Percentiles rank a stretch among this genome's conserved stretches.
These are phyloP conservation scores for Colletotrichum musae DNA, from an alignment of 2,329 filamentous ascomycete species.

Conservation along the genomic window DNA sequence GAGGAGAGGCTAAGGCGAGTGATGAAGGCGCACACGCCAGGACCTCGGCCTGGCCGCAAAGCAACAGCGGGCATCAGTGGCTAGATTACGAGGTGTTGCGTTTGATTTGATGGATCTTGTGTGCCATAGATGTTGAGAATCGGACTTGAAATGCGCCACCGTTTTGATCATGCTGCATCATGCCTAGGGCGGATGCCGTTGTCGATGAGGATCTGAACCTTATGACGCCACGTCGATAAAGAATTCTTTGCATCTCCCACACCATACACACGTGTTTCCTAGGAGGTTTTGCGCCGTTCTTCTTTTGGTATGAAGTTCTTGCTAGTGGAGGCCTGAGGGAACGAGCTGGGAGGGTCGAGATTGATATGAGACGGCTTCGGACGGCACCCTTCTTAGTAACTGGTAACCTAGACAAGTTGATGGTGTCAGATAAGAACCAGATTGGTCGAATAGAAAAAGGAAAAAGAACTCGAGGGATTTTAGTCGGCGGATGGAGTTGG, in stretches of 20 bases:
- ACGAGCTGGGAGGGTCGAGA: too few relatives aligned
- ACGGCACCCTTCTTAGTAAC: too few relatives aligned
- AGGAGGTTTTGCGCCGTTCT: not conserved
- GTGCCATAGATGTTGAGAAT: slow-evolving; percentile 13
- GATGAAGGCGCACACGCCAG: slow-evolving; percentile 15
- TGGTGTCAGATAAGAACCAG: too few relatives aligned
- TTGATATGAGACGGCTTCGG: too few relatives aligned
- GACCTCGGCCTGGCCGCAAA: slow-evolving; percentile 26
- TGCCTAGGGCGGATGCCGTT: slow-evolving; percentile 26
- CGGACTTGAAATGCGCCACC: slow-evolving; percentile 27
- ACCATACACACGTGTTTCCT: not conserved
- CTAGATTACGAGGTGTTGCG: slow-evolving; percentile 29
- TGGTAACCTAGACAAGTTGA: too few relatives aligned
- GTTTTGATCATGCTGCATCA: slow-evolving; percentile 27
- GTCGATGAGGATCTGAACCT: slow-evolving; percentile 31
- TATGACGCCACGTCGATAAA: slow-evolving; percentile 35
- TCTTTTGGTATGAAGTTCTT: not conserved
- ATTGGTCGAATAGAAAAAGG: too few relatives aligned
- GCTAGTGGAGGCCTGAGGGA: too few relatives aligned
- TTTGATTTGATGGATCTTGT: slow-evolving; percentile 15
- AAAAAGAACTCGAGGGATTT: not conserved
- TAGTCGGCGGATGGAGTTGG: slow-evolving; percentile 4
- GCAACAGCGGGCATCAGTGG: slow-evolving; percentile 29
- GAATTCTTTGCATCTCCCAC: slow-evolving; percentile 10
- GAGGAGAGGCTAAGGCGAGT: not conserved